Base-by-base conservation (phyloP, 2,329 filamentous ascomycete species). In the Triangularia setosa region DNA sequence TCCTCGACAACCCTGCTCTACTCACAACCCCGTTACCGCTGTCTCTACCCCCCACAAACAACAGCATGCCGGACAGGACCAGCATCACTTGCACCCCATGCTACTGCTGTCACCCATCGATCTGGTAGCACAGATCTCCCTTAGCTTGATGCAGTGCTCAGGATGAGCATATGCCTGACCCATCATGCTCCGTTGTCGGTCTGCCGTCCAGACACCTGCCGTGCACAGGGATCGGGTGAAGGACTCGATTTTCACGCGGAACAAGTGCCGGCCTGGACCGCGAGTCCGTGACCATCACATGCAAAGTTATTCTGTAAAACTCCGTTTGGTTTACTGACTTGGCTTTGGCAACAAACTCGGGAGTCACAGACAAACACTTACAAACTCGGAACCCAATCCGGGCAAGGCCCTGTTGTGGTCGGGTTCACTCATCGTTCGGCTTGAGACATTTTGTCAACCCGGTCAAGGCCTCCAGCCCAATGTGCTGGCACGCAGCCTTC, bases 101-200 rank as follows among this genome's bases (percentile, higher is more conserved):
- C 40, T 54, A 35, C 64, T 65, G 58, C 65, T 66, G 60, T 67
- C 65, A 64, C 53, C 57, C 65, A 54, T 54, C 65, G 65, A 67
- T 67, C 65, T 57, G 40, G 65, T 67, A 25, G 56, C 54, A 63
- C 62, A 67, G 62, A 63, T 64, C 65, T 63, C 60, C 62, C 54
- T 58, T 58, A 30, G 16, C 54, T n/a, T 63, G 55, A 52, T 56
- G 60, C 28, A 44, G 48, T 60, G 56, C 53, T 4, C 30, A 25
- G 35, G 44, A 44, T 52, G 8, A 14, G 30, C 59, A 57, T 53
- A 16, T 59, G 52, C 28, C 35, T 30, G 21, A 44, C 28, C 30
- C 61, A 30, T 40, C 52, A 55, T 55, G 7, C 23, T 53, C 58
- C 23, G 21, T 58, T 44, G 52, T 48, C 21, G 56, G 40, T 55